Percentiles rank a stretch among this genome's conserved stretches.
Conservation (phyloP, 257 asterid species). For the Capsicum rhomboideum region DNA sequence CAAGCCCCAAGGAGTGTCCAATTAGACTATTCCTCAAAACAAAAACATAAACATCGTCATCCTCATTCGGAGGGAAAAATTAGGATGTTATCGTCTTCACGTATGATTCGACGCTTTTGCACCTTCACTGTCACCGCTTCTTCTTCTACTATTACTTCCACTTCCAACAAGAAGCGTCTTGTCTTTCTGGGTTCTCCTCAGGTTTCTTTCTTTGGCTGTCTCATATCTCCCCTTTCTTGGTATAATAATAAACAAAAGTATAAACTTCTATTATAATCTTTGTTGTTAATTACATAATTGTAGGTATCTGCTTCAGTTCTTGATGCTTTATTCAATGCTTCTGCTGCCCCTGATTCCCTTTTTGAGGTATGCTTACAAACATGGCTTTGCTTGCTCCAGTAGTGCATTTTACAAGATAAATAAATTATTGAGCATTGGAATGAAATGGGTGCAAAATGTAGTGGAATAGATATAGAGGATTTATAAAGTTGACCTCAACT, state of each 20-base stretch:
- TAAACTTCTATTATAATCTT: neutral
- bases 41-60: neutral
- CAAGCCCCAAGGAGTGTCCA: too few relatives aligned
- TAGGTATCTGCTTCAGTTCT: slow-evolving; percentile 84
- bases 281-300: neutral
- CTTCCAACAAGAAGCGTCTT: slow-evolving; percentile 53
- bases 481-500: neutral
- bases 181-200: slow-evolving; percentile 83
- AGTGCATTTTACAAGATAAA: neutral
- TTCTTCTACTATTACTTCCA: slow-evolving; percentile 8
- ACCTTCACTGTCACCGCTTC: slow-evolving; percentile 40
- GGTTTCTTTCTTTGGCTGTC: slow-evolving; percentile 12
- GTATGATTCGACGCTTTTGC: slow-evolving; percentile 72
- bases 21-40: neutral
- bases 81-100: slow-evolving; percentile 48
- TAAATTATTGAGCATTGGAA: neutral
- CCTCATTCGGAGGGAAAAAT: neutral
- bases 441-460: neutral
- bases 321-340: slow-evolving; percentile 61
- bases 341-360: slow-evolving; percentile 57
- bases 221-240: neutral
- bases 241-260: neutral
- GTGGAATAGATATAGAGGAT: neutral
- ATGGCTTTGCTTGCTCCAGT: neutral
- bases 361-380: slow-evolving; percentile 37